Conservation (phyloP, 176 grass and related monocot species). For the Miscanthus lutarioriparius region DNA sequence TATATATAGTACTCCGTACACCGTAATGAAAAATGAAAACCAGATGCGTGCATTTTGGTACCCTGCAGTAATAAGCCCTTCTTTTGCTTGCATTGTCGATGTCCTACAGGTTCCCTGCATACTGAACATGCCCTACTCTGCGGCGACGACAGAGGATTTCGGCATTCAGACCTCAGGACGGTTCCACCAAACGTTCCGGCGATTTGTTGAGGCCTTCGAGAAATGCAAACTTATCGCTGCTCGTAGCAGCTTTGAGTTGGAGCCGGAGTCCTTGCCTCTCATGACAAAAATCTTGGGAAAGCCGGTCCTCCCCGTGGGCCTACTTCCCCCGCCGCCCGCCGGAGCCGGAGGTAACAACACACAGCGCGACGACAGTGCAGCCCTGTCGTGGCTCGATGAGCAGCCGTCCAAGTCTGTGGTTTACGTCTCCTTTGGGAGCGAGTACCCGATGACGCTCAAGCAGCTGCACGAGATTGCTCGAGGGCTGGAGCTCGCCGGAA, state of each 20-base stretch:
- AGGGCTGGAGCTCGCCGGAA: conserved; percentile 45
- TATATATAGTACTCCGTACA: too few relatives aligned
- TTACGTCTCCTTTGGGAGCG: too few relatives aligned
- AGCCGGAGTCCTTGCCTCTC: not conserved
- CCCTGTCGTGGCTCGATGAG: too few relatives aligned
- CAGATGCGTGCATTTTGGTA: too few relatives aligned
- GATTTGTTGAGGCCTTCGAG: not conserved
- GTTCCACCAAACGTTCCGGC: not conserved
- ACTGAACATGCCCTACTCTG: not conserved
- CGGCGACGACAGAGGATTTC: not conserved
- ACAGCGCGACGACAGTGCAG: too few relatives aligned
- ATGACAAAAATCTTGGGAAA: conserved; percentile 1
- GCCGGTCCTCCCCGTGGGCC: conserved; percentile 39
- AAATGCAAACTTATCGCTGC: not conserved
- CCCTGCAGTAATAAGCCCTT: too few relatives aligned
- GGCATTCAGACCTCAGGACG: not conserved
- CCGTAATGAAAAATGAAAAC: too few relatives aligned
- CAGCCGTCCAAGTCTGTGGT: too few relatives aligned
- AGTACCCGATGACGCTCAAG: too few relatives aligned
- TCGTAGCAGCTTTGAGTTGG: not conserved
- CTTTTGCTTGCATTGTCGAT: not conserved
- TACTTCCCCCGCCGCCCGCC: conserved; percentile 26
- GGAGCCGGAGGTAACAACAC: too few relatives aligned
- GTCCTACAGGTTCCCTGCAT: not conserved
- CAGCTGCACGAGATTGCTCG: conserved; percentile 48